Evolutionary conservation across 1,139 yeast genomes (phyloP).

Genomic region (Saccharomycopsis phalli): DNA sequence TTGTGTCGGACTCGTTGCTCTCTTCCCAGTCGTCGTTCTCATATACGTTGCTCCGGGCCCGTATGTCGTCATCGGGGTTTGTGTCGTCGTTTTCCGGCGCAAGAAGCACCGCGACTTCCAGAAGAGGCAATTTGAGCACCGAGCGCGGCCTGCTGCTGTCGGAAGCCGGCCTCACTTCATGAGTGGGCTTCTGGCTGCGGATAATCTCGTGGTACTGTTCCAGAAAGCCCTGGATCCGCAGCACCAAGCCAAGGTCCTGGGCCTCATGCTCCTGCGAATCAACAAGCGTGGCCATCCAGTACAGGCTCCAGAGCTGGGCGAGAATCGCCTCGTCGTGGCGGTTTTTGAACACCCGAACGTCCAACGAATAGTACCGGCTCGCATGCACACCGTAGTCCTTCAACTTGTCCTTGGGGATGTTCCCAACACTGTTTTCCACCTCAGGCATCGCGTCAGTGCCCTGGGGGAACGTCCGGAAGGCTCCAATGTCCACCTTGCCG

Average conservation of each 20-base stretch:
- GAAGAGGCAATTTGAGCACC: neutral
- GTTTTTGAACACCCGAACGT: conserved; percentile 55
- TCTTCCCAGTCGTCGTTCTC: conserved; percentile 8
- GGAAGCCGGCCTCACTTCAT: too few relatives aligned
- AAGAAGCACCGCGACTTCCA: neutral
- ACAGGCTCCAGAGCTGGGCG: conserved; percentile 6
- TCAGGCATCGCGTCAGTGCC: conserved; percentile 23
- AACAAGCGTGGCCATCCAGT: conserved; percentile 10
- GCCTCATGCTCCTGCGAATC: conserved; percentile 1
- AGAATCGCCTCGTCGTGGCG: conserved; percentile 33
- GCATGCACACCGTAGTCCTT: conserved; percentile 68
- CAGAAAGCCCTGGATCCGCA: too few relatives aligned
- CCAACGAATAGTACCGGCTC: conserved; percentile 60
- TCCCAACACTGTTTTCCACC: conserved; percentile 1
- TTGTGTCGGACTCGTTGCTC: conserved; percentile 17
- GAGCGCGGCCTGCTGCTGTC: too few relatives aligned
- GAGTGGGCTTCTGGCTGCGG: too few relatives aligned
- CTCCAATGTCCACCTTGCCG: conserved; percentile 78
- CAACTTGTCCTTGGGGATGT: conserved; percentile 39
- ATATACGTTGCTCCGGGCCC: conserved; percentile 3
- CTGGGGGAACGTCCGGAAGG: conserved; percentile 72
- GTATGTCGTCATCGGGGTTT: neutral
- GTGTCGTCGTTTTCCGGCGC: neutral
- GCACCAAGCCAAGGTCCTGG: too few relatives aligned
- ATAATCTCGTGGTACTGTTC: too few relatives aligned